Base-by-base conservation (phyloP, 1,284 basidiomycete genomes). In the Cryptococcus hybrid region DNA sequence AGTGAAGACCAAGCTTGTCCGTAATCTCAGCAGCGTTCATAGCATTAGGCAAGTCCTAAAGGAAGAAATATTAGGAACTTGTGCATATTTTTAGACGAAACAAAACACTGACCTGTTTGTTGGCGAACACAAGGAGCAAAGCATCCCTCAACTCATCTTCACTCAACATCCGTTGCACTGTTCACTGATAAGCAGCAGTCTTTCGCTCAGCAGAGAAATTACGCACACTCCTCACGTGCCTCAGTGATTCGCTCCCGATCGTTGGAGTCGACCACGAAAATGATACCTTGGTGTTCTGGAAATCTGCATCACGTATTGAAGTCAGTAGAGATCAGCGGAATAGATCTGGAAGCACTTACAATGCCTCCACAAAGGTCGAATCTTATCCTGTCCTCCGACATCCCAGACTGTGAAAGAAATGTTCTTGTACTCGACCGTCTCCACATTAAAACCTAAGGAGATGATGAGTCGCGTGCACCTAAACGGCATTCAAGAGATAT, bases 281-380 rank as follows among this genome's bases (percentile, higher is more conserved):
- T 99, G 82, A 99, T 98, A 69, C 95, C 96, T 82, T 99, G 96
- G 96, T 99, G 84, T 99, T 99, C 82, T 99, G 96, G 92, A 97
- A 99, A 84, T 99, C 95, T 96, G 68, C 15, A 18, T 18, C 12
- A 36, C 38, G 6, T 18, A 24, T 4, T 52, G 47, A 30, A 35
- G 13, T 40, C 40, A 24, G 13, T 30, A 39, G 34, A 36, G 48
- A 13, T 54, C 42, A 5, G 36, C 39, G 7, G 8, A 36, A 18
- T 9, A n/a, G 34, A 50, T 40, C 45, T 7, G 38, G 40, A 15
- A 7, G 13, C 18, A 79, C 78, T 87, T 85, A 95, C 94, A 99
- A 84, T 99, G 95, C 86, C 95, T 93, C 95, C 95, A 99, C 72
- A 99, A 83, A 65, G 89, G 89, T 74, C 89, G 84, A 69, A 89